phyloP scores from a whole-genome alignment of 805 yeast genomes.

The Teunomyces panamensis region DNA sequence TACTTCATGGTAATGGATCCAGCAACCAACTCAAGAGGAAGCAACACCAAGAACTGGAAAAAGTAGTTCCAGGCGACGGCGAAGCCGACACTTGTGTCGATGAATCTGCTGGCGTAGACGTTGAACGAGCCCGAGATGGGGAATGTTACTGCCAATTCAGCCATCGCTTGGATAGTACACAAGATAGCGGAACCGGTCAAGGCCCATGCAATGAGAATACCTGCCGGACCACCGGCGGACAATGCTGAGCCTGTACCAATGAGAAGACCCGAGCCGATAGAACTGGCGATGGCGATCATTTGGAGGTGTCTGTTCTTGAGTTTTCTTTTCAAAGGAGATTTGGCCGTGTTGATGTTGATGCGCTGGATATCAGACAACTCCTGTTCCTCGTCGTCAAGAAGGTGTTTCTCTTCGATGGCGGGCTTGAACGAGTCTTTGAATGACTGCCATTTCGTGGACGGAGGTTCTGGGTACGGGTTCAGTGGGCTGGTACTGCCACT shows the following conservation, averaged over 20 bases:
- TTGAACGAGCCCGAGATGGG: conserved; percentile 55
- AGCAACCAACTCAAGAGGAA: conserved; percentile 61
- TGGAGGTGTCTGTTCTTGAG: conserved; percentile 50
- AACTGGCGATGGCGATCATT: conserved; percentile 70
- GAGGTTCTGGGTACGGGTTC: not conserved
- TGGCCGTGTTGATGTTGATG: conserved; percentile 35
- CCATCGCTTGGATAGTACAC: conserved; percentile 38
- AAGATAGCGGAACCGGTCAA: conserved; percentile 22
- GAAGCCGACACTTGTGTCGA: conserved; percentile 56
- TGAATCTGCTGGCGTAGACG: conserved; percentile 47
- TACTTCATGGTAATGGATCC: conserved; percentile 55
- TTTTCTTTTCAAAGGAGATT: conserved; percentile 43
- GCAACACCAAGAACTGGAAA: conserved; percentile 53
- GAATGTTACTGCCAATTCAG: conserved; percentile 52
- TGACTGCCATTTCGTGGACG: conserved; percentile 32
- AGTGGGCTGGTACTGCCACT: conserved; percentile 1
- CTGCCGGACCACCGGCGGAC: conserved; percentile 31
- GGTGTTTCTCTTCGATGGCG: conserved; percentile 21
- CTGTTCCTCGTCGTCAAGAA: conserved; percentile 13
- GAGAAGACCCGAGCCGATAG: conserved; percentile 61
- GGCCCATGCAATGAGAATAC: conserved; percentile 26
- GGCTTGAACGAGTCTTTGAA: conserved; percentile 51
- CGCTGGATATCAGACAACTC: conserved; percentile 38
- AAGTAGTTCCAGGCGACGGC: conserved; percentile 54
- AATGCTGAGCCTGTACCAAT: conserved; percentile 46